Percentiles rank a stretch among this genome's conserved stretches.
phyloP scores from a whole-genome alignment of 305 asterid species.

The Fraxinus paxiana region DNA sequence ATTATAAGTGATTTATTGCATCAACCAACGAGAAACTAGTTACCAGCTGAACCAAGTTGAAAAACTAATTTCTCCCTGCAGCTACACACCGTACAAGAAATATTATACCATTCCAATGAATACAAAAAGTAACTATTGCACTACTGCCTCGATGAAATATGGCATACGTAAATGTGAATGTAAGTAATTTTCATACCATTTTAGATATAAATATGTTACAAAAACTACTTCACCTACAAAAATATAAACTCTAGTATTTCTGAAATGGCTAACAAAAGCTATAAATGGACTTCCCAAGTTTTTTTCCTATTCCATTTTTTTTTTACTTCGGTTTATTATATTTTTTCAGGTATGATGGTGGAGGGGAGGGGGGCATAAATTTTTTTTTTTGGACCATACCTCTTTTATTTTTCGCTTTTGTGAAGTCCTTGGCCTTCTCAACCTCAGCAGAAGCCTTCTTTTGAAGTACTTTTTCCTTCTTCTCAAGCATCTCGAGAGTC shows the following conservation, averaged over 20 bases:
- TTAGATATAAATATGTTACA: background rate
- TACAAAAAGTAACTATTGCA: background rate
- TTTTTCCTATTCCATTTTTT: background rate
- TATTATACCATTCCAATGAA: background rate
- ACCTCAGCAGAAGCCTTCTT: constrained; percentile 79
- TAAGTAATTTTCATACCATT: background rate
- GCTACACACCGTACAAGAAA: background rate
- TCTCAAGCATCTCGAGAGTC: constrained; percentile 88
- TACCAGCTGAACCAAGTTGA: background rate
- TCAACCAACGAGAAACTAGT: constrained; percentile 14
- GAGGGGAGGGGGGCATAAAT: background rate
- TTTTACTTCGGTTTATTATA: background rate
- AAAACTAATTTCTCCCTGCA: background rate
- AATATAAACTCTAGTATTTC: background rate
- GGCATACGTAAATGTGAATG: background rate
- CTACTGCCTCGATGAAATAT: background rate
- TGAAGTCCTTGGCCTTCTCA: constrained; percentile 74
- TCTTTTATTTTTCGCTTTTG: constrained; percentile 71
- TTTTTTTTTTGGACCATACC: constrained; percentile 33
- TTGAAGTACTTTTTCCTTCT: constrained; percentile 67
- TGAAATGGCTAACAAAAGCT: background rate
- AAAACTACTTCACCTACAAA: constrained; percentile 1
- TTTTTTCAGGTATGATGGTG: background rate
- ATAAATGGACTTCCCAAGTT: background rate
- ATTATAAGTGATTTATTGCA: background rate